A percentile compares a stretch with the other conserved stretches of the same genome.
Evolutionary conservation across 148 eudicot species (phyloP).

Genomic region (Silene latifolia): DNA sequence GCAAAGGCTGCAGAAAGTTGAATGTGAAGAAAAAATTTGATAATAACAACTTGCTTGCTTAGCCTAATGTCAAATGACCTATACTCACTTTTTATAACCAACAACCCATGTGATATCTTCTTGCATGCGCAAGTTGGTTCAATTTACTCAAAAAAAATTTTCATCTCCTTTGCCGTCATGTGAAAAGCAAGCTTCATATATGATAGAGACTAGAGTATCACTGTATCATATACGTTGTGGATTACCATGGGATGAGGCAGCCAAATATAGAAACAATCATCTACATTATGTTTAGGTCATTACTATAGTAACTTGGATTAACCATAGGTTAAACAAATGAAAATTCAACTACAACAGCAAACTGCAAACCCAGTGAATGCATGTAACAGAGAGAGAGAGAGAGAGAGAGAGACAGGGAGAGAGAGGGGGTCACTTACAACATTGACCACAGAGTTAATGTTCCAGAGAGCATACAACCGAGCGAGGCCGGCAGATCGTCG

Average conservation of each 20-base stretch:
- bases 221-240: no score
- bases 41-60: background rate
- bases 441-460: slow-evolving; percentile 78
- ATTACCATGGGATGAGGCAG: background rate
- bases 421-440: slow-evolving; percentile 53
- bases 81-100: background rate
- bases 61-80: background rate
- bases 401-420: background rate
- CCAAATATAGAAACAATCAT: background rate
- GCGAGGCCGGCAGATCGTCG: slow-evolving; percentile 96
- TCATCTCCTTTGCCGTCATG: background rate
- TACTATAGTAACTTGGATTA: background rate
- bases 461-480: slow-evolving; percentile 94
- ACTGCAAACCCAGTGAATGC: background rate
- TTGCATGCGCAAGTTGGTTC: background rate
- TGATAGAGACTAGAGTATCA: no score
- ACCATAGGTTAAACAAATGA: background rate
- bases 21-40: background rate
- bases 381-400: slow-evolving; percentile 3
- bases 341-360: background rate
- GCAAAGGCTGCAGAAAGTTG: background rate
- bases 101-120: background rate
- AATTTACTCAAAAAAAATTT: background rate
- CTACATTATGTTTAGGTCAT: background rate
- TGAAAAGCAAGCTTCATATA: background rate